phyloP scores from a whole-genome alignment of 495 filamentous ascomycete species.

The Podospora fimiseda region DNA sequence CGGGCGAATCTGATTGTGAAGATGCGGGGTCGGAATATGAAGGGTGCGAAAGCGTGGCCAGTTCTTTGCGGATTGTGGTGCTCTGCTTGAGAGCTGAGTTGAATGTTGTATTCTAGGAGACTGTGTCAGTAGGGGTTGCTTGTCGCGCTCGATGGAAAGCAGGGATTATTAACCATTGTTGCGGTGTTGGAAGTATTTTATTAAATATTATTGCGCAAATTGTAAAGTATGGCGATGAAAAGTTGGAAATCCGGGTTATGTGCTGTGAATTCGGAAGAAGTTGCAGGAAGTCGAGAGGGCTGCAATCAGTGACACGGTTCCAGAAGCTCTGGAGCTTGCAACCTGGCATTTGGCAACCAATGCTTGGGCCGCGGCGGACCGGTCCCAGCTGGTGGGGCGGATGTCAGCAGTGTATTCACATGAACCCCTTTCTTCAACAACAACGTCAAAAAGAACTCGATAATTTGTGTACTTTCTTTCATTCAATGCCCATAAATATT shows the following conservation, averaged over 20 bases:
- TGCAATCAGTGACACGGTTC: neutral
- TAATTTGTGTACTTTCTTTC: no score
- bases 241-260: neutral
- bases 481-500: no score
- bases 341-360: conserved; percentile 10
- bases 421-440: neutral
- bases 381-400: neutral
- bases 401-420: neutral
- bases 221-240: neutral
- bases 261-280: neutral
- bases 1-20: conserved; percentile 25
- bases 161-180: conserved; percentile 3
- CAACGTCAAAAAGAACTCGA: no score
- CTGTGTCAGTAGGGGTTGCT: neutral
- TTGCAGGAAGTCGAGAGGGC: neutral
- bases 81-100: conserved; percentile 94
- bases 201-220: no score
- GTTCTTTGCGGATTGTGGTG: conserved; percentile 76
- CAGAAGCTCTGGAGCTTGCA: conserved; percentile 4
- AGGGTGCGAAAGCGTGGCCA: conserved; percentile 63
- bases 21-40: conserved; percentile 23
- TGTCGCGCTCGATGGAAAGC: neutral
- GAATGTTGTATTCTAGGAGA: conserved; percentile 73
- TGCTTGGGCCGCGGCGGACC: neutral
- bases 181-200: neutral